Conservation (phyloP, 352 stramenopile species). For the Globisporangium cystogenes region DNA sequence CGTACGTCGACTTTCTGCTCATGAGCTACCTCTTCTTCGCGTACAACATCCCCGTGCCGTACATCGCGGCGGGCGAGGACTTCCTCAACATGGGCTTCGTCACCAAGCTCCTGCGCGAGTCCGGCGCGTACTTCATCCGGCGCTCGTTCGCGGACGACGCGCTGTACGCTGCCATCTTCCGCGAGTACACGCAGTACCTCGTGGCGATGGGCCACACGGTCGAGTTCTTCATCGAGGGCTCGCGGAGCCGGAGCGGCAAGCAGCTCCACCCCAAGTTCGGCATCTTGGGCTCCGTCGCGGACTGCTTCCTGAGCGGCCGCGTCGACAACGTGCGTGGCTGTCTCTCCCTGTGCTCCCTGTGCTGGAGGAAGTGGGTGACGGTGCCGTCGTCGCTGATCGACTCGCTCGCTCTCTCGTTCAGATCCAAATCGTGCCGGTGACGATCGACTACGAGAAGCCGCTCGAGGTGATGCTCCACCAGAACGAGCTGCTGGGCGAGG, state of each 20-base stretch:
- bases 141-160: constrained; percentile 67
- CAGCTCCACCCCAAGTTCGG: constrained; percentile 80
- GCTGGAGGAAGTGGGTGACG: no score
- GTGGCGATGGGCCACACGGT: constrained; percentile 70
- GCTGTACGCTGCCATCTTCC: constrained; percentile 74
- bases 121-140: constrained; percentile 77
- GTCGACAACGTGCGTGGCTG: constrained; percentile 52
- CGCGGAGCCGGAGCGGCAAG: constrained; percentile 77
- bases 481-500: constrained; percentile 73
- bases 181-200: constrained; percentile 79
- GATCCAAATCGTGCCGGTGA: constrained; percentile 78
- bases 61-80: constrained; percentile 76
- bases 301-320: constrained; percentile 59
- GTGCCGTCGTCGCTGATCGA: no score
- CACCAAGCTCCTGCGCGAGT: constrained; percentile 59
- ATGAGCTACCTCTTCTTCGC: constrained; percentile 87
- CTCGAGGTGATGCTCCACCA: constrained; percentile 78
- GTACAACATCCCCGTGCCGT: constrained; percentile 83
- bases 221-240: constrained; percentile 87
- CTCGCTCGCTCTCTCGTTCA: constrained; percentile 22
- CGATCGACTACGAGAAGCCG: constrained; percentile 86
- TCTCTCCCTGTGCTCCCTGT: no score
- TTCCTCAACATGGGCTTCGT: constrained; percentile 72
- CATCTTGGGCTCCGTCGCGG: constrained; percentile 64
- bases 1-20: constrained; percentile 82